Base-by-base conservation (phyloP, 352 stramenopile species). In the Globisporangium nagaii region DNA sequence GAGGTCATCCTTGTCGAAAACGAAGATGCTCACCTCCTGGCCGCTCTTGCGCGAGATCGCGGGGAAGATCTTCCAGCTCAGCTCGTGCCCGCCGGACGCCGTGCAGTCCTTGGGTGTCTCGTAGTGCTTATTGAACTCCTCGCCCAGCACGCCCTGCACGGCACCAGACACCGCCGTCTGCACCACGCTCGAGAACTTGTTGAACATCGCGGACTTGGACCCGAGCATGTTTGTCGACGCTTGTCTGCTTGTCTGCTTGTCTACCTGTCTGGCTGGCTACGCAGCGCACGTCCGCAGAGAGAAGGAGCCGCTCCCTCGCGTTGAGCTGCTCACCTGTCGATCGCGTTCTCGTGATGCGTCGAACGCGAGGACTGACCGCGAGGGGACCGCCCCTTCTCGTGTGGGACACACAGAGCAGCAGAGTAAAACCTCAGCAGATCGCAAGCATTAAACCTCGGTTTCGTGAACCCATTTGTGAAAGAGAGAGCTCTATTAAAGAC, bases 1-100 rank as follows among this genome's bases (percentile, higher is more conserved):
- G 7, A 95, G 66, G 30, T 95, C 84, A 24, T 90, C 80, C 65
- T 93, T 92, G 69, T 95, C 84, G 39, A 95, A 95, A 2, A 95
- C 68, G 43, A 92, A 95, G 35, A 95, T 68, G 45, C 80, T 92
- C 48, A 90, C 84, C 61, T 95, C 84, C 27, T 73, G 56, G 28
- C 75, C 75, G 10, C 68, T 93, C 68, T 95, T 95, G 59, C 75
- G 71, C 58, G 85, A 87, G 30, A 93, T 62, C 13, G 74, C 84
- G 11, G 84, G 84, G 60, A 89, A 93, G 58, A 94, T 87, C 56
- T 87, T 89, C 84, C 84, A 95, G 47, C 67, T 57, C 22, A 93
- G 73, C 58, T 92, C 82, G 54, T 95, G 84, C 53, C 84, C 84
- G 36, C 84, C 84, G 12, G 81, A 92, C 25, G 82, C 82, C 58